Percentiles rank a stretch among this genome's conserved stretches.
These are phyloP conservation scores for Podaxis rugospora DNA, from an alignment of 768 basidiomycete genomes.

Conservation along the genomic window DNA sequence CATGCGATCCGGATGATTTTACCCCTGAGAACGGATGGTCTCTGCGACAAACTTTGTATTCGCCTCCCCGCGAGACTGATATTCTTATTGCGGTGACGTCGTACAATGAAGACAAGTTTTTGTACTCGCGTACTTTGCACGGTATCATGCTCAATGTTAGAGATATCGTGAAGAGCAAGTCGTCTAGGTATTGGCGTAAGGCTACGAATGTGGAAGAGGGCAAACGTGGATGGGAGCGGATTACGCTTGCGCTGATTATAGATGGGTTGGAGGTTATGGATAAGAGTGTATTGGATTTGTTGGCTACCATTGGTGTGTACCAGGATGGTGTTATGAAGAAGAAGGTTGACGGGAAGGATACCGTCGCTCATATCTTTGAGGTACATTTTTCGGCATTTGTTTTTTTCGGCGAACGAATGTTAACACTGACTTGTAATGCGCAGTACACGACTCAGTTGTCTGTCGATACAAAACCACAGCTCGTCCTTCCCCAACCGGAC, in stretches of 20 bases:
- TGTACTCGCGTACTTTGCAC: slow-evolving; percentile 81
- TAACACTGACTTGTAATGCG: not conserved
- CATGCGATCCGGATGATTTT: slow-evolving; percentile 84
- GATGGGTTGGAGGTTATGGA: slow-evolving; percentile 91
- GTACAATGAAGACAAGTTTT: slow-evolving; percentile 82
- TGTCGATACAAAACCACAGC: slow-evolving; percentile 83
- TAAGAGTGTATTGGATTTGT: slow-evolving; percentile 79
- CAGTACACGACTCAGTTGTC: slow-evolving; percentile 97
- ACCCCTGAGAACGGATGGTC: slow-evolving; percentile 68
- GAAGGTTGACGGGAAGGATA: slow-evolving; percentile 75
- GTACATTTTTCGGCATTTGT: not conserved
- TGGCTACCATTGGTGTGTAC: slow-evolving; percentile 83
- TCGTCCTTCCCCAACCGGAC: slow-evolving; percentile 87
- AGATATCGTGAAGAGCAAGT: slow-evolving; percentile 90
- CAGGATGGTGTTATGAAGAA: slow-evolving; percentile 92
- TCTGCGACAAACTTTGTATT: slow-evolving; percentile 71
- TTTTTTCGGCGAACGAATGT: not conserved
- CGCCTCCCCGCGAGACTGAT: slow-evolving; percentile 65
- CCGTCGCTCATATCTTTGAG: slow-evolving; percentile 86
- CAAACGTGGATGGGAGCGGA: slow-evolving; percentile 78
- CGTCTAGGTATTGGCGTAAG: slow-evolving; percentile 77
- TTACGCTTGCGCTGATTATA: slow-evolving; percentile 77
- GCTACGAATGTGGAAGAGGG: slow-evolving; percentile 65
- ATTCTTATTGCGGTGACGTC: slow-evolving; percentile 89
- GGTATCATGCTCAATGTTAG: slow-evolving; percentile 93